Base-by-base conservation (phyloP, 108 stramenopile species). In the Fistulifera pelliculosa region DNA sequence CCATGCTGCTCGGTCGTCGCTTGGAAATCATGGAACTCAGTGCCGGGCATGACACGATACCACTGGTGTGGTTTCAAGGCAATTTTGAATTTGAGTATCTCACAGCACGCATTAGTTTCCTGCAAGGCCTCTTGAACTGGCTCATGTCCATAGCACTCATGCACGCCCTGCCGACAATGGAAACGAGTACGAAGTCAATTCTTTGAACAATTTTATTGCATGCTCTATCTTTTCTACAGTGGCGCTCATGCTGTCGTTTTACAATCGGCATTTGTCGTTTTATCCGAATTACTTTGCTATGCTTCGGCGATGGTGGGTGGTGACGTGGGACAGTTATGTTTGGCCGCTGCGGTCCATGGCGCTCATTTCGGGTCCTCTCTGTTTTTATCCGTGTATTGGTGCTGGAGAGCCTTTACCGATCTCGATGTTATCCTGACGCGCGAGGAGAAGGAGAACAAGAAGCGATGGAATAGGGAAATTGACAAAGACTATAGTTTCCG, bases 31-130 rank as follows among this genome's bases (percentile, higher is more conserved):
- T 41, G 14, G 40, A 11, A 11, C 11, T 41, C 12, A 41, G 28
- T 52, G 50, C 23, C 14, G 52, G 51, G 19, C 15, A 28, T n/a
- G 60, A 41, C 6, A 52, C 48, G 2, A 51, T 54, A 27, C 54
- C 62, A 21, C 7, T 63, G 54, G 5, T 23, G 28, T 55, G 25
- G 3, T 31, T 63, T 6, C 38, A 43, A 2, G 41, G 55, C 26
- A 48, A 63, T 15, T 55, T 55, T 25, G 70, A 66, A 27, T 59
- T 66, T 65, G 70, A 72, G 31, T 66, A 72, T 45, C 27, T 72
- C 7, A 62, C 70, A 11, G 13, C 51, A 12, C 60, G 56, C 4
- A 28, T 66, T 16, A 56, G 41, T 10, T 72, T 72, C 38, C 24
- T 72, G 35, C 60, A 66, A 24, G 70, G 70, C 10, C 43, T 72